A percentile compares a stretch with the other conserved stretches of the same genome.
Conservation (phyloP, 2,329 filamentous ascomycete genomes). For the Curvularia sp. region DNA sequence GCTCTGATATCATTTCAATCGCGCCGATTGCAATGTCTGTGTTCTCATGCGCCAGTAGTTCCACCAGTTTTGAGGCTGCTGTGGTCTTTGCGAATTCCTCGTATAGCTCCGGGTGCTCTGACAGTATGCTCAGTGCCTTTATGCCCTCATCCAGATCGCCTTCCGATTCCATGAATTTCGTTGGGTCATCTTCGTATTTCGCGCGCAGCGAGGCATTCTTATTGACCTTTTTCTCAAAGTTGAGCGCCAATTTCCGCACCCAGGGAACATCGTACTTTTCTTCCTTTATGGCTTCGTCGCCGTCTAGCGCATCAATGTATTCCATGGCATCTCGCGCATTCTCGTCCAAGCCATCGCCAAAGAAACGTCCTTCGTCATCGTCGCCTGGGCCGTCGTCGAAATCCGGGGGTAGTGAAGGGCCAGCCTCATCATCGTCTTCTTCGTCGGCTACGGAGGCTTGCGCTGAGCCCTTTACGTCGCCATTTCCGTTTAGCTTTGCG, state of each 20-base stretch:
- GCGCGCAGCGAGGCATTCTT: slow-evolving; percentile 90
- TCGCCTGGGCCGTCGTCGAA: slow-evolving; percentile 62
- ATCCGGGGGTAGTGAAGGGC: slow-evolving; percentile 63
- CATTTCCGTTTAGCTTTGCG: slow-evolving; percentile 60
- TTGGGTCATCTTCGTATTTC: slow-evolving; percentile 79
- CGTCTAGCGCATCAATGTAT: slow-evolving; percentile 77
- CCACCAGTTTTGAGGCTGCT: slow-evolving; percentile 75
- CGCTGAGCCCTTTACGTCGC: slow-evolving; percentile 58
- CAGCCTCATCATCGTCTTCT: slow-evolving; percentile 54
- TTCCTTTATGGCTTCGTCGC: slow-evolving; percentile 59
- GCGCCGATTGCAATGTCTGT: slow-evolving; percentile 94
- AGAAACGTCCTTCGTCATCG: slow-evolving; percentile 94
- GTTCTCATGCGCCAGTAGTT: slow-evolving; percentile 90
- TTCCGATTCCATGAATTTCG: slow-evolving; percentile 83
- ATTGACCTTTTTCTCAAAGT: slow-evolving; percentile 88
- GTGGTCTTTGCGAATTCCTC: slow-evolving; percentile 78
- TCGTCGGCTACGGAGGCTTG: slow-evolving; percentile 59
- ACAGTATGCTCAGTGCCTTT: slow-evolving; percentile 83
- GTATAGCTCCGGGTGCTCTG: slow-evolving; percentile 86
- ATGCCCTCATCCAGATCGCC: slow-evolving; percentile 89
- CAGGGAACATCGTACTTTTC: slow-evolving; percentile 85
- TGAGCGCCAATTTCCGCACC: slow-evolving; percentile 80
- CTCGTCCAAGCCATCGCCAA: slow-evolving; percentile 85
- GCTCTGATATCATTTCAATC: slow-evolving; percentile 85
- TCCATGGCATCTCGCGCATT: slow-evolving; percentile 85